Evolutionary conservation across 2,329 filamentous ascomycete genomes (phyloP).

Genomic region (Blumeria graminis): DNA sequence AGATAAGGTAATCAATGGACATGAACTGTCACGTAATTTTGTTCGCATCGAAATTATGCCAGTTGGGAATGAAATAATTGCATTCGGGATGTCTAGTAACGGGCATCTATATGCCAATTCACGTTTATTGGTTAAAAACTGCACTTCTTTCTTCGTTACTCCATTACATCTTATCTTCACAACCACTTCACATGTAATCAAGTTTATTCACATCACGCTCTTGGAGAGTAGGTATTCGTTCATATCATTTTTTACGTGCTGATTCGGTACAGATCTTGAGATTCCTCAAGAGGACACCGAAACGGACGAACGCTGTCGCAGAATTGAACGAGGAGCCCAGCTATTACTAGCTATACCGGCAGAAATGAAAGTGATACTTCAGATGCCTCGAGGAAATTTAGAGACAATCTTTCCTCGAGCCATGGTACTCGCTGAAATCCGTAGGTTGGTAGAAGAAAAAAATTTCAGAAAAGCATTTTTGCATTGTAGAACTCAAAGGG

Average conservation of each 20-base stretch:
- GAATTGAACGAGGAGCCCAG: constrained; percentile 68
- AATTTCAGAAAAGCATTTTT: constrained; percentile 69
- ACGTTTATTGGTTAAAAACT: constrained; percentile 54
- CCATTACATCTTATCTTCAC: constrained; percentile 71
- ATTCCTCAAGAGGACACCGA: constrained; percentile 75
- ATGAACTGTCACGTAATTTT: no score
- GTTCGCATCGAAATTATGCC: constrained; percentile 7
- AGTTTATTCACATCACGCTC: constrained; percentile 64
- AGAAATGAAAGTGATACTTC: constrained; percentile 61
- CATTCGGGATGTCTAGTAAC: constrained; percentile 41
- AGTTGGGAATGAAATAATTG: constrained; percentile 9
- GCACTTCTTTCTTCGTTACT: constrained; percentile 73
- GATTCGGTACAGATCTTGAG: constrained; percentile 37
- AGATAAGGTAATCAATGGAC: constrained; percentile 1
- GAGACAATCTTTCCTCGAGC: constrained; percentile 88
- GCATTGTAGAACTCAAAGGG: constrained; percentile 73
- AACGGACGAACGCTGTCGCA: constrained; percentile 74
- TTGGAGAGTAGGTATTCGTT: constrained; percentile 28
- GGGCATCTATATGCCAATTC: constrained; percentile 62
- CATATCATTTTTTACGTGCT: background rate
- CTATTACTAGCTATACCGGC: constrained; percentile 79
- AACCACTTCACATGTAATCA: constrained; percentile 75
- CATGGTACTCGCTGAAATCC: constrained; percentile 75
- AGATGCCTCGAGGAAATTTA: constrained; percentile 88
- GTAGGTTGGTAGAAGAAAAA: constrained; percentile 52